Evolutionary conservation across 345 rosid species (phyloP), one percentile per base, ranked within the genome.

Genomic region (Iberis pinnata): DNA sequence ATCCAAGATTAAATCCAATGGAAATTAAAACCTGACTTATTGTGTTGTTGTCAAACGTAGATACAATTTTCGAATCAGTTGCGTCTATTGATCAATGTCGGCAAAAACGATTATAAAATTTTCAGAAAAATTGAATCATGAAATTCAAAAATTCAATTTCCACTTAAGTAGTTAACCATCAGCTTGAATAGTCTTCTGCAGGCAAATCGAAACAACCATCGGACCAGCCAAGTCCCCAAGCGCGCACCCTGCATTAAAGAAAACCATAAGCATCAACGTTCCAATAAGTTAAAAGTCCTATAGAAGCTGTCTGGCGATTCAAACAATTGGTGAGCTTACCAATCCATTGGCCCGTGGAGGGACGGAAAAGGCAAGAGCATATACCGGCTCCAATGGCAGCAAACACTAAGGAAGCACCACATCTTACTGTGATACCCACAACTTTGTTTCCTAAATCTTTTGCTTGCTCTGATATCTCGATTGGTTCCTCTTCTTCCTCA

Each of bases 331-430:
- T 53, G 52, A 45, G 59, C 73, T 78, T 80, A 92, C 98, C 98
- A 10, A 92, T 81, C 97, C 98, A 88, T 32, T 88, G 98, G 17
- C 98, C 98, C 0, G 60, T 27, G 32, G 88, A 83, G 54, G 98
- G 98, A 26, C 90, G 90, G 45, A 83, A 22, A 9, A 85, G 56
- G 53, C 70, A 42, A 22, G 95, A 88, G 36, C 95, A 88, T 49
- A 88, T 70, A 53, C 97, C 98, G 0, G 95, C 98, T 69, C 97
- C 98, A 16, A 83, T 69, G 32, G 98, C 79, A 53, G 97, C 98
- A 70, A 83, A 92, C 54, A 85, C 62, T 54, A 92, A 68, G 1
- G 98, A 88, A 16, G 85, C 80, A 14, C 95, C 70, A 43, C 90
- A 92, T 71, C 78, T 66, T 66, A 88, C 41, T 9, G 95, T 83